Evolutionary conservation across 2,329 filamentous ascomycete genomes (phyloP).

Genomic region (Ophiocordyceps australis): DNA sequence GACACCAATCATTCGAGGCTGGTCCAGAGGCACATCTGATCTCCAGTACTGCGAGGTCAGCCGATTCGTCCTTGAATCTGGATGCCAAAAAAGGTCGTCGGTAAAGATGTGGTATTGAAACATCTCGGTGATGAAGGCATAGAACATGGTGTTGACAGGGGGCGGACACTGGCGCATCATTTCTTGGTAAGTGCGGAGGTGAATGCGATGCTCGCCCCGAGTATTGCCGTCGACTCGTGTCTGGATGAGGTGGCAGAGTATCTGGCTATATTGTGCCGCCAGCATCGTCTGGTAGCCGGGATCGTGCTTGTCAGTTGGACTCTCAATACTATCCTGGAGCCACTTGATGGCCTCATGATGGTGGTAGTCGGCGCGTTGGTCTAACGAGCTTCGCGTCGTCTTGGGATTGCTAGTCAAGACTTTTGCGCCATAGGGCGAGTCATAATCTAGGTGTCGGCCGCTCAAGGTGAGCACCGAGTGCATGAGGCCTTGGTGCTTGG

Average conservation of each 20-base stretch:
- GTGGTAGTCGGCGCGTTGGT: constrained; percentile 34
- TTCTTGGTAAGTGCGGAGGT: constrained; percentile 58
- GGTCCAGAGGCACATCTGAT: constrained; percentile 20
- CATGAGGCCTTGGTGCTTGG: constrained; percentile 68
- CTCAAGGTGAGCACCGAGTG: constrained; percentile 76
- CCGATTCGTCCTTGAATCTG: constrained; percentile 15
- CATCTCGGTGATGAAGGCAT: constrained; percentile 50
- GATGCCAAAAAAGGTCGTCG: constrained; percentile 39
- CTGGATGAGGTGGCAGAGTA: constrained; percentile 41
- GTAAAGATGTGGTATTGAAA: constrained; percentile 67
- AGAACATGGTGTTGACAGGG: constrained; percentile 48
- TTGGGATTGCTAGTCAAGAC: constrained; percentile 29
- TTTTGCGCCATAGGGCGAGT: constrained; percentile 35
- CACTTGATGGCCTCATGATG: constrained; percentile 34
- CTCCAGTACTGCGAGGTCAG: constrained; percentile 25
- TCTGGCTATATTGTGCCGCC: constrained; percentile 41
- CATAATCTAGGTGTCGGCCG: constrained; percentile 53
- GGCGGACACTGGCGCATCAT: constrained; percentile 46
- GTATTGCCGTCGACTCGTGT: constrained; percentile 36
- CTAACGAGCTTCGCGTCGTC: constrained; percentile 25
- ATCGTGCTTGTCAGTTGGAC: constrained; percentile 20
- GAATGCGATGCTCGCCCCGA: constrained; percentile 56
- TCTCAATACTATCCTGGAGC: constrained; percentile 26
- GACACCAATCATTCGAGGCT: constrained; percentile 54
- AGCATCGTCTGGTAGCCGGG: constrained; percentile 26